Conservation (phyloP, 2,329 filamentous ascomycete genomes). For the Tolypocladium ophioglossoides region DNA sequence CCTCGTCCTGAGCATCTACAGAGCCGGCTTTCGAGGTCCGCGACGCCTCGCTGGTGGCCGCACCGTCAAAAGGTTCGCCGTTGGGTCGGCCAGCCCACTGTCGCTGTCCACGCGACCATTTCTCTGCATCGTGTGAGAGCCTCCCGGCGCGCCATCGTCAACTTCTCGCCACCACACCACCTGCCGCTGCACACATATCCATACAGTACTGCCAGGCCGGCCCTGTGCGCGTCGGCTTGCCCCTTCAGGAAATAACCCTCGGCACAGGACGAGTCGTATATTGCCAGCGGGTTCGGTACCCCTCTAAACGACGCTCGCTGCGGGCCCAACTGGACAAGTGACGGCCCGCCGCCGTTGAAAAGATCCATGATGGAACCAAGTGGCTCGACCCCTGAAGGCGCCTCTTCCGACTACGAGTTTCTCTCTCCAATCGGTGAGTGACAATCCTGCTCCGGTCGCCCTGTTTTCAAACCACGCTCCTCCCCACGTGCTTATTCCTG, state of each 20-base stretch:
- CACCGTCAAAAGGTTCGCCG: not conserved
- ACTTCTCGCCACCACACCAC: not conserved
- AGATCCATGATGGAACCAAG: constrained; percentile 25
- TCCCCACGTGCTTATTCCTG: constrained; percentile 34
- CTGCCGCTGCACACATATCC: not conserved
- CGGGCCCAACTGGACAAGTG: constrained; percentile 1
- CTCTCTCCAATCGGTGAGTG: constrained; percentile 46
- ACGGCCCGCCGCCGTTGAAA: not conserved
- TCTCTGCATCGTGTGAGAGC: not conserved
- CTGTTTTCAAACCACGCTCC: constrained; percentile 28
- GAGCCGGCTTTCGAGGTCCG: not conserved
- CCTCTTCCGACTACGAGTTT: constrained; percentile 30
- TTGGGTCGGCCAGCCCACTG: not conserved
- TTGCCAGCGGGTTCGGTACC: not conserved
- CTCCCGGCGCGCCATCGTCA: not conserved
- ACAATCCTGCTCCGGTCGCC: constrained; percentile 16
- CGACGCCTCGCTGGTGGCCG: not conserved
- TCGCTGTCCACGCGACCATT: not conserved
- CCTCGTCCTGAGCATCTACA: not conserved
- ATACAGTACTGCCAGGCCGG: not conserved
- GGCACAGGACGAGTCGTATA: not conserved
- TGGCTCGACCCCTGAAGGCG: constrained; percentile 34
- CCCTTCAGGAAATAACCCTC: constrained; percentile 6
- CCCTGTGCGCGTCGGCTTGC: constrained; percentile 16
- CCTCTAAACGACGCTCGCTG: not conserved